These are phyloP conservation scores for Blastocystis sp. DNA, from an alignment of 352 stramenopile species.

Conservation along the genomic window DNA sequence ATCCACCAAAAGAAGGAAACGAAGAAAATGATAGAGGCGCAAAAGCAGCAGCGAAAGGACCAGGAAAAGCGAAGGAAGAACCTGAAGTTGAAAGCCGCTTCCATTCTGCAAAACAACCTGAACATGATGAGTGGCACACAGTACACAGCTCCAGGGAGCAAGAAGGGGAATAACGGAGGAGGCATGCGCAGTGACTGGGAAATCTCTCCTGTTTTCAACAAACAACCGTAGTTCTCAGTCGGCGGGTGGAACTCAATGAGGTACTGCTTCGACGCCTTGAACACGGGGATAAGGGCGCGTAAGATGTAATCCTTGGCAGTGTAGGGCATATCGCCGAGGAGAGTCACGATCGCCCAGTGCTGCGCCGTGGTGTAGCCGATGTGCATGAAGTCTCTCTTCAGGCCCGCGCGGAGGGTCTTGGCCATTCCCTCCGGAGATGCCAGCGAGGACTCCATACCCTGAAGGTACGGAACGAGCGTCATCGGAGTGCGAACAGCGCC, in stretches of 20 bases:
- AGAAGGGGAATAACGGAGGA: background rate
- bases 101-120: background rate
- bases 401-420: background rate
- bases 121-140: background rate
- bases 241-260: conserved; percentile 54
- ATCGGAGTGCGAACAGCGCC: conserved; percentile 60
- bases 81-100: conserved; percentile 2
- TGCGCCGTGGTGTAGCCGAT: conserved; percentile 28
- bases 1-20: background rate
- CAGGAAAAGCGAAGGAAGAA: conserved; percentile 1
- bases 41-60: background rate
- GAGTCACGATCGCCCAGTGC: background rate
- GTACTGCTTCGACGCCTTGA: conserved; percentile 38
- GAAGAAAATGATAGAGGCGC: background rate
- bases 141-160: background rate
- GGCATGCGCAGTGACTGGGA: conserved; percentile 29
- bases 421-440: conserved; percentile 37
- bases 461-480: conserved; percentile 52
- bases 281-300: background rate
- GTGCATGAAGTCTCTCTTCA: conserved; percentile 51
- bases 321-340: conserved; percentile 26
- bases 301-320: conserved; percentile 37
- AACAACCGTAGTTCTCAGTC: background rate
- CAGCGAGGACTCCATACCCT: background rate
- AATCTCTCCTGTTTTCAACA: conserved; percentile 22